phyloP scores from a whole-genome alignment of 75 land plant species.

The Selaginella tamariscina region DNA sequence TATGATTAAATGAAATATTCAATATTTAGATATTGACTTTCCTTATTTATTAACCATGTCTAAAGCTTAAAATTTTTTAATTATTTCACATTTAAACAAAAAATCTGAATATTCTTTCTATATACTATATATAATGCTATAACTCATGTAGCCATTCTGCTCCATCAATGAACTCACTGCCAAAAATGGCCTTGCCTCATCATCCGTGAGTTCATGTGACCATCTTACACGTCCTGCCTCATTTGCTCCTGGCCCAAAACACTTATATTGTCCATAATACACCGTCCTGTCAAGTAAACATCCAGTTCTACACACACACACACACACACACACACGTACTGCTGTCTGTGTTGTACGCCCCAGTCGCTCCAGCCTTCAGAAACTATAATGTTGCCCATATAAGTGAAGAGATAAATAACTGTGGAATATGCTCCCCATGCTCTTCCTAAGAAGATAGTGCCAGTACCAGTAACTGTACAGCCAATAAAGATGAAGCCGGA shows the following conservation, averaged over 20 bases:
- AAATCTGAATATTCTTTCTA: too few species aligned
- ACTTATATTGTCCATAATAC: slow-evolving; percentile 38
- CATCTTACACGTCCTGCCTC: slow-evolving; percentile 24
- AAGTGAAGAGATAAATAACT: slow-evolving; percentile 42
- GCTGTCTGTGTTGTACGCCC: slow-evolving; percentile 31
- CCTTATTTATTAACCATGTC: too few species aligned
- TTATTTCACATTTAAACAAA: too few species aligned
- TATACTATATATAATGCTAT: too few species aligned
- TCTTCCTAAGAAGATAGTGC: slow-evolving; percentile 49
- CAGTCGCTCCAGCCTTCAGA: slow-evolving; percentile 76
- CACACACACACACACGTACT: slow-evolving; percentile 25
- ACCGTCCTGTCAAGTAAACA: slow-evolving; percentile 34
- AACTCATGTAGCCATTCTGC: slow-evolving; percentile 25
- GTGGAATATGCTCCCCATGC: slow-evolving; percentile 78
- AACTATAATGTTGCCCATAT: slow-evolving; percentile 36
- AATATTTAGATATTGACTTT: too few species aligned
- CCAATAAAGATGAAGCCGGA: slow-evolving; percentile 68
- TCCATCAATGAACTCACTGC: slow-evolving; percentile 25
- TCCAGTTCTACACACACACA: neutral
- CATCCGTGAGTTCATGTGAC: slow-evolving; percentile 29
- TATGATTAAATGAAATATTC: too few species aligned
- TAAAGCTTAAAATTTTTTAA: too few species aligned
- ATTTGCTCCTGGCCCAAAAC: slow-evolving; percentile 41
- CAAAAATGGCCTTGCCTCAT: slow-evolving; percentile 29
- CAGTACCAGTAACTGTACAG: slow-evolving; percentile 45